Base-by-base conservation (phyloP, 2,329 filamentous ascomycete species). In the Zelopaecilomyces penicillatus region DNA sequence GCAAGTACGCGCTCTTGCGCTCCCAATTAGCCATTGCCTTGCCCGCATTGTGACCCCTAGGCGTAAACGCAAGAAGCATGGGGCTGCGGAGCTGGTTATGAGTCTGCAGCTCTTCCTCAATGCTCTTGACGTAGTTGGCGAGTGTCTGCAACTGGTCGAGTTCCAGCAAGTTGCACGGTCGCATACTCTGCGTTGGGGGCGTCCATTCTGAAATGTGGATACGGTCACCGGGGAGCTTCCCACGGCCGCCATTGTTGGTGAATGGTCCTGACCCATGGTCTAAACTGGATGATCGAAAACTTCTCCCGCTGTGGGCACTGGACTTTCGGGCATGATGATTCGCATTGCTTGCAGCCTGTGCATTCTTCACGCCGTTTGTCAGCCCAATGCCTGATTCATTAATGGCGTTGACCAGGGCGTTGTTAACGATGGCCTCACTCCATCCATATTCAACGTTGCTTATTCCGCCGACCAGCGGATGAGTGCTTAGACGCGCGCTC, bases 381-480 rank as follows among this genome's bases (percentile, higher is more conserved):
- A 45, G 57, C 52, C 46, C 40, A 28, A 27, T 36, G 37, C 51
- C 54, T 3, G 65, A 64, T 41, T 80, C 75, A 48, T 75, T 74
- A 53, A 78, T 73, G 28, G 73, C 71, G 4, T 59, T 64, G 4
- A 80, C 70, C 27, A 78, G 65, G 6, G 73, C 67, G 44, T 72
- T 78, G 54, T 79, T 81, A 56, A 96, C 82, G 49, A 96, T 82
- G 19, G 75, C 73, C 35, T 95, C 88, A 54, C 88, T 87, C 93
- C 93, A 98, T 43, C 93, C 93, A 59, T 96, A 97, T 64, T 98
- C 93, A 54, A 97, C 85, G 62, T 96, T 98, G 66, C 87, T 95
- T 54, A 98, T 86, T 45, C 90, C 91, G 46, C 93, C 93, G 31
- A 91, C 79, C 30, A 98, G 71, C 3, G 93, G 93, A 60, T 97